phyloP scores from a whole-genome alignment of 139 green algal genomes.

The Micractinium conductrix region DNA sequence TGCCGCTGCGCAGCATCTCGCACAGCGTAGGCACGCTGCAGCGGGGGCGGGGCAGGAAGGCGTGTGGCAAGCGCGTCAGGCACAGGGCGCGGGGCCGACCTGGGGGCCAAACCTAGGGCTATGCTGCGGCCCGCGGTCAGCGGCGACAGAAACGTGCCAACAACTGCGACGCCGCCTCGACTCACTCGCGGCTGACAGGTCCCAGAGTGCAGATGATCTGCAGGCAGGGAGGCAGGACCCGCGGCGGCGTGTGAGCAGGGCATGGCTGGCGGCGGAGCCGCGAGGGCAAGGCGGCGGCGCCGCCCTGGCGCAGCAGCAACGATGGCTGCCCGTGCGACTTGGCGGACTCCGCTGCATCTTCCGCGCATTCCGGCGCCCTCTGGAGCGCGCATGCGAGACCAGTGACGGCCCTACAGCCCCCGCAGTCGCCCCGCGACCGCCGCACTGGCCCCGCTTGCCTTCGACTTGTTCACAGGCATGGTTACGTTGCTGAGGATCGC shows the following conservation, averaged over 20 bases:
- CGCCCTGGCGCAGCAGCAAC: neutral
- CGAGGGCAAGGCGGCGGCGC: neutral
- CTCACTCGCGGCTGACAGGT: constrained; percentile 69
- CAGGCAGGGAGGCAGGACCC: neutral
- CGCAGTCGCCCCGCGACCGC: neutral
- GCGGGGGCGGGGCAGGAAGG: neutral
- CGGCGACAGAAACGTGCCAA: neutral
- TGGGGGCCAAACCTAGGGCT: too few species aligned
- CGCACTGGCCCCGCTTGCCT: neutral
- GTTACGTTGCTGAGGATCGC: constrained; percentile 22
- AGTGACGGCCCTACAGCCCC: neutral
- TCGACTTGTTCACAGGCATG: constrained; percentile 28
- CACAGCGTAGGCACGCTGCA: constrained; percentile 79
- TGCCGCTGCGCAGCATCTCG: constrained; percentile 90
- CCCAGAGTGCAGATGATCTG: constrained; percentile 97
- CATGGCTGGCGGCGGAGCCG: too few species aligned
- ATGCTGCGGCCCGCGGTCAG: too few species aligned
- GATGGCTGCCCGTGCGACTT: too few species aligned
- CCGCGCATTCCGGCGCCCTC: too few species aligned
- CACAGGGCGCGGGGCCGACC: too few species aligned
- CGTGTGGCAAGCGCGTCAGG: too few species aligned
- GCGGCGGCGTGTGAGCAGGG: too few species aligned
- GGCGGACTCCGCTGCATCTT: too few species aligned
- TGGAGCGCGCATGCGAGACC: neutral
- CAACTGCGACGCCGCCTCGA: too few species aligned